Evolutionary conservation across 176 grass and related monocot genomes (phyloP), one percentile per base, ranked within the genome.

Genomic region (Elymus sibiricus): DNA sequence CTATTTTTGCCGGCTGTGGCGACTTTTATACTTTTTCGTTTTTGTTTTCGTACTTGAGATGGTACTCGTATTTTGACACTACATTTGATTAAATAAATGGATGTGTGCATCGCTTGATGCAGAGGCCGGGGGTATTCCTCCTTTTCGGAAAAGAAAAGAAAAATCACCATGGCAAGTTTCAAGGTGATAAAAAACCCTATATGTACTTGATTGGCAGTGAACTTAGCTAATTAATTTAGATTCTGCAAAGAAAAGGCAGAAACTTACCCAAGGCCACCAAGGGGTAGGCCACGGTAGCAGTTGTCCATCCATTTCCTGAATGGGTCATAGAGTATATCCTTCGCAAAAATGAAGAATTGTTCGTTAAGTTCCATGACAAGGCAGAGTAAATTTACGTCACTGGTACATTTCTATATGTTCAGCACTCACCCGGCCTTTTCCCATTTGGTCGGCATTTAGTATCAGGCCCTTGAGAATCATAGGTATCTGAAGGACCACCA

Each of bases 221-320:
- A 55, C 9, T 15, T 14, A 83, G 37, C 13, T 66, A 31, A 37
- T n/a, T n/a, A n/a, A n/a, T 69, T 39, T 82, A 25, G 25, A 73
- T 77, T 38, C 38, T 74, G 21, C n/a, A 37, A 11, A 76, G 37
- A 6, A 37, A 69, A 70, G 11, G 29, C 64, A 22, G 13, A 9
- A 49, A 77, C 82, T 87, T 75, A 98, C 93, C 96, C 96, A 70
- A 98, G 47, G 5, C 93, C 91, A 77, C 96, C 96, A 15, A 95
- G 85, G 55, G 93, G 93, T 28, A 94, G 86, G 22, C 86, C 96
- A 21, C 89, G 92, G 74, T 83, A 89, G 78, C 86, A 90, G 6
- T 89, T 92, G 70, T 86, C 26, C 84, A 90, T 78, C 87, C 81
- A 92, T 60, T 90, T 94, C 55, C 64, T 84, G 19, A 94, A 67